Evolutionary conservation across 2,329 filamentous ascomycete genomes (phyloP).

Genomic region (Epichloe brachyelytri): DNA sequence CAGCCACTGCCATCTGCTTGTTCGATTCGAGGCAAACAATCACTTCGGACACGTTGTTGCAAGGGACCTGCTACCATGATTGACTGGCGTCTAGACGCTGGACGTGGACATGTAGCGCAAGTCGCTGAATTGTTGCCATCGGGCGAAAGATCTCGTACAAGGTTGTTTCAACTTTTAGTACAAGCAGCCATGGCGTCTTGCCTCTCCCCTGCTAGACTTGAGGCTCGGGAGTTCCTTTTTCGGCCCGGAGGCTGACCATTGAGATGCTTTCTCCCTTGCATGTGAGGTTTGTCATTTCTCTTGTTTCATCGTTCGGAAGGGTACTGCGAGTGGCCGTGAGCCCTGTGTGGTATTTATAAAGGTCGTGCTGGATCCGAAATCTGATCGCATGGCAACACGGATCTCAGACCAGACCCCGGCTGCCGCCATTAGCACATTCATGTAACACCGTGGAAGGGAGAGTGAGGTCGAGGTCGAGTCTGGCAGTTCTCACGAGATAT

Average conservation of each 20-base stretch:
- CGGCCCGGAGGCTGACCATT: neutral
- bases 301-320: no score
- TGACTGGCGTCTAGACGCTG: neutral
- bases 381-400: no score
- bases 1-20: neutral
- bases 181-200: neutral
- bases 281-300: neutral
- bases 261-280: slow-evolving; percentile 4
- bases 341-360: no score
- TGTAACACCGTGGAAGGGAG: no score
- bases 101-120: neutral
- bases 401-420: no score
- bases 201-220: neutral
- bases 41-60: neutral
- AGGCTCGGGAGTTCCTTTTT: slow-evolving; percentile 3
- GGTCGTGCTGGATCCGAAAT: no score
- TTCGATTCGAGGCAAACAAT: neutral
- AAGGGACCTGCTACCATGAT: neutral
- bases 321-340: no score
- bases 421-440: no score
- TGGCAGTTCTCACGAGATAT: no score
- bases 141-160: neutral
- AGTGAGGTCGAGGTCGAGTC: no score
- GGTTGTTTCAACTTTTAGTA: slow-evolving; percentile 1
- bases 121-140: neutral